Evolutionary conservation across 1,139 yeast species (phyloP), one percentile per base, ranked within the genome.

Genomic region (Kodamaea derodonti): DNA sequence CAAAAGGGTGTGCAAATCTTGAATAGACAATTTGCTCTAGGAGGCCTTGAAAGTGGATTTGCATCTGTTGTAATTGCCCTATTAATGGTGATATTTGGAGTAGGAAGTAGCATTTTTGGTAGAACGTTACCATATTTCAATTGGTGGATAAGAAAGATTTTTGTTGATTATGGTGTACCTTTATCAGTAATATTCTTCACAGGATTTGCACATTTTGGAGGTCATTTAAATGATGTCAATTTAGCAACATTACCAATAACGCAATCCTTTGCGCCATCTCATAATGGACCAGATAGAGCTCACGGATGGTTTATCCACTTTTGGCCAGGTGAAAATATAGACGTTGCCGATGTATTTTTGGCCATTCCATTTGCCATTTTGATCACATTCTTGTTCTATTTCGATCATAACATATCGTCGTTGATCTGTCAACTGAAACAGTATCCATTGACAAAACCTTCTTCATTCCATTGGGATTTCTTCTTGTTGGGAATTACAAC

Each of bases 361-460:
- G 97, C 98, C 0, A 57, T 92, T 5, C 98, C 98, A 0, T 92
- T 92, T 69, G 97, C 95, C 0, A 62, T 92, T 1, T 69, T 92
- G 33, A 63, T 92, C 31, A 87, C 97, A 0, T 73, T 84, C 35
- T 62, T 92, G 36, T 90, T 92, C 60, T 88, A 86, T 55, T 92
- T 90, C 57, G 98, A 92, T 59, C 98, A 92, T 58, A 92, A 92
- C 46, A 95, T 92, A 12, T 86, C 96, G 2, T 82, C 97, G 0
- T 65, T 92, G 37, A 92, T 92, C 75, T 87, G 96, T 35, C 97
- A 90, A 58, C 81, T 81, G 45, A 76, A 81, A 23, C 81, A 84
- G 36, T 92, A 72, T 56, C 95, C 95, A 4, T 63, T 92, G 37
- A 77, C 67, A 36, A 92, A 90, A 51, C 96, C 97, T 0, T 77